These are phyloP conservation scores for Solioccasus polychromus DNA, from an alignment of 768 basidiomycete species.

Conservation along the genomic window DNA sequence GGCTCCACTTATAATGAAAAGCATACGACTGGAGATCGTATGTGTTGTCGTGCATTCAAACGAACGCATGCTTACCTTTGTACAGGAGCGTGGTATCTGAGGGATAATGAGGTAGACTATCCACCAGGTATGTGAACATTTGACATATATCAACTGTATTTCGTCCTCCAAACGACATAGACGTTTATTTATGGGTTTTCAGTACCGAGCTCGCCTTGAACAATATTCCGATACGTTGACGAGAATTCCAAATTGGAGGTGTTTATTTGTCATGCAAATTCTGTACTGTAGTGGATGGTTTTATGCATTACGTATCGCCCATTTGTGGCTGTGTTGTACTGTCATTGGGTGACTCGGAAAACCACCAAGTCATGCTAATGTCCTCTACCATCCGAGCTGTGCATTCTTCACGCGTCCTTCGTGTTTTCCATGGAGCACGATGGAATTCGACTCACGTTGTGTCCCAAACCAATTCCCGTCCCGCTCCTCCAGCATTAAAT, in stretches of 20 bases:
- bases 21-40: constrained; percentile 35
- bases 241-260: too few species aligned
- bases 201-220: too few species aligned
- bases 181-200: too few species aligned
- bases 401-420: constrained; percentile 17
- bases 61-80: too few species aligned
- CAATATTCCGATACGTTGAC: too few species aligned
- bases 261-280: too few species aligned
- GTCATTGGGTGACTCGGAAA: not conserved
- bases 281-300: too few species aligned
- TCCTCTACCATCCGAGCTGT: constrained; percentile 17
- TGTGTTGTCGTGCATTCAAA: constrained; percentile 16
- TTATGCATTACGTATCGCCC: too few species aligned
- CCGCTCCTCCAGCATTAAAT: not conserved
- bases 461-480: not conserved
- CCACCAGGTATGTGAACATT: constrained; percentile 9
- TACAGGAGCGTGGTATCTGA: constrained; percentile 17
- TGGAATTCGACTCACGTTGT: constrained; percentile 21
- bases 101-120: constrained; percentile 11
- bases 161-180: too few species aligned
- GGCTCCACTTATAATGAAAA: constrained; percentile 57
- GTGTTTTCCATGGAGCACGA: constrained; percentile 14
- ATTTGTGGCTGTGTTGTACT: constrained; percentile 24
- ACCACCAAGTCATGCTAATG: too few species aligned
- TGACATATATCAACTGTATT: too few species aligned